Base-by-base conservation (phyloP, 352 stramenopile species). In the Phytophthora chlamydospora region DNA sequence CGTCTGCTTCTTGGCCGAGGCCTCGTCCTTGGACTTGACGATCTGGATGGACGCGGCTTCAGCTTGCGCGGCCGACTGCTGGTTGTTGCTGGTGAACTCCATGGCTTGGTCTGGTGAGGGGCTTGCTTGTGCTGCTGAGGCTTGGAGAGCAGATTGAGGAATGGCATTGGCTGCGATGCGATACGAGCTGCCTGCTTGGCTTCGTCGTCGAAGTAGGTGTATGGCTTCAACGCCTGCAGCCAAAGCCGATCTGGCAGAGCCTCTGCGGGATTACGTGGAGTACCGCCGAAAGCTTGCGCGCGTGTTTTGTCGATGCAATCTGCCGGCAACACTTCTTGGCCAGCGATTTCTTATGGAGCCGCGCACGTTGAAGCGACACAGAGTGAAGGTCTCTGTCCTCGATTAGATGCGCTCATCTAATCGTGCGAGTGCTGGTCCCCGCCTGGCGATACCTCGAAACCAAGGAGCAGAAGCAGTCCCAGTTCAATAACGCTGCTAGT, bases 41-140 rank as follows among this genome's bases (percentile, higher is more conserved):
- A 58, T 14, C 16, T 48, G 50, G n/a, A 58, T 58, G 38, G 38
- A 49, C 10, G 50, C 27, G 50, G 41, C 10, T 19, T 3, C 24
- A 0, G 14, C 14, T 39, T 51, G 44, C 27, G 31, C 16, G 21
- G 42, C 14, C 42, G 36, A 27, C 49, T 57, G 49, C 35, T 56
- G 33, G 35, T 57, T 45, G 24, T 27, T 27, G 24, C 24, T 6
- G 24, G 3, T 27, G 49, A 14, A 12, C 36, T 57, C 49, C 49
- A 57, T 47, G 12, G 34, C n/a, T 31, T 27, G 33, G 13, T 6
- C 10, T 32, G 13, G 6, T 10, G 34, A 36, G n/a, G 31, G 5
- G 4, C 11, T 34, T 32, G 14, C 12, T 43, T 9, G 6, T 24
- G 40, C 1, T 19, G 38, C 31, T 29, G 42, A 40, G 43, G 14